A percentile compares a stretch with the other conserved stretches of the same genome.
These are phyloP conservation scores for Apiospora pterosperma DNA, from an alignment of 2,329 filamentous ascomycete genomes.

Conservation along the genomic window DNA sequence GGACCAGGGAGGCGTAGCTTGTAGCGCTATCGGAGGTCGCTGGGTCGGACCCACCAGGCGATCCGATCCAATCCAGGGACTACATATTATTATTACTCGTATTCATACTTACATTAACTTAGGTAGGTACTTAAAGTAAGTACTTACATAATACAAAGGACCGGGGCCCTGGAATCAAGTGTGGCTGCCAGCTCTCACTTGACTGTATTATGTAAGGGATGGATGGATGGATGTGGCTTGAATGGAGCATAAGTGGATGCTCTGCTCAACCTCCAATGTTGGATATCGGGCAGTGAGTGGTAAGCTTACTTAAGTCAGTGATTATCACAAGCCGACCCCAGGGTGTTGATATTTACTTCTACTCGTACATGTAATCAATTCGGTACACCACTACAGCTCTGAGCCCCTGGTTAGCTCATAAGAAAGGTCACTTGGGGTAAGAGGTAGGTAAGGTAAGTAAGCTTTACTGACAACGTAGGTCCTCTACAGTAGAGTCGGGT, in stretches of 20 bases:
- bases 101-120: neutral
- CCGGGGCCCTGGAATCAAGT: no score
- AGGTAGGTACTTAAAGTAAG: neutral
- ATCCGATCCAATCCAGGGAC: neutral
- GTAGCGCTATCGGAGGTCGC: constrained; percentile 1
- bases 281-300: neutral
- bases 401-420: neutral
- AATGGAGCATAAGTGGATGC: neutral
- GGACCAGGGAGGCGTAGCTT: neutral
- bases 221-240: constrained; percentile 1
- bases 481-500: neutral
- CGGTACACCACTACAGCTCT: neutral
- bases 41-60: neutral
- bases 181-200: neutral
- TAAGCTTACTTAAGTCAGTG: neutral
- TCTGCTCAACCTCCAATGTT: neutral
- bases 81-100: neutral
- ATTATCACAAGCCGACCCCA: neutral
- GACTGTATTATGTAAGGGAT: no score
- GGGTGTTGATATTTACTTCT: neutral
- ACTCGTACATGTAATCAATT: neutral
- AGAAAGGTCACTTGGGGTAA: neutral
- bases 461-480: neutral
- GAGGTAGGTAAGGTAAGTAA: neutral
- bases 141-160: no score